A percentile compares a stretch with the other conserved stretches of the same genome.
Conservation (phyloP, 768 basidiomycete species). For the Pleurotus tuber-regium region DNA sequence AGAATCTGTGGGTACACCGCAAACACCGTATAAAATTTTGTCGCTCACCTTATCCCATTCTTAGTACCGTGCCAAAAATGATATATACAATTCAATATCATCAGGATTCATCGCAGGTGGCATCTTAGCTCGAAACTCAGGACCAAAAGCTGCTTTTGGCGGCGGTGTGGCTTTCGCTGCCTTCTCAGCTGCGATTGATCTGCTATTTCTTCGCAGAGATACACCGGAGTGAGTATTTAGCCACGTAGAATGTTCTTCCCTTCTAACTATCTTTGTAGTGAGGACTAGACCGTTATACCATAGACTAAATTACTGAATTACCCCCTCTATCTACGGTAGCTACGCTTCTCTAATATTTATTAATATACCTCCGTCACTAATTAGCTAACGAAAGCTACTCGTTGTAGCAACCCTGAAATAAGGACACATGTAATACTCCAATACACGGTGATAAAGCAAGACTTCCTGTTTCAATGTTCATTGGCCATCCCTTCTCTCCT, state of each 20-base stretch:
- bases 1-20: slow-evolving; percentile 70
- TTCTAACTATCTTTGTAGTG: slow-evolving; percentile 16
- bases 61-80: slow-evolving; percentile 95
- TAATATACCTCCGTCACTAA: no score
- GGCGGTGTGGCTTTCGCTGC: slow-evolving; percentile 92
- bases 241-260: not conserved
- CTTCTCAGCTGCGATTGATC: slow-evolving; percentile 89
- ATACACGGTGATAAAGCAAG: not conserved
- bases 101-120: slow-evolving; percentile 90
- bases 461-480: not conserved
- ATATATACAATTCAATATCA: slow-evolving; percentile 86
- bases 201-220: slow-evolving; percentile 72
- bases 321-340: slow-evolving; percentile 15
- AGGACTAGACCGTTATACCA: slow-evolving; percentile 52
- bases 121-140: slow-evolving; percentile 82
- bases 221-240: slow-evolving; percentile 62
- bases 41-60: not conserved
- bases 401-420: no score
- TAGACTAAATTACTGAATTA: slow-evolving; percentile 24
- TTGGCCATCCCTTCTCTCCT: not conserved
- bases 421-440: no score
- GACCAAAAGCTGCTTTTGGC: slow-evolving; percentile 81
- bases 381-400: no score
- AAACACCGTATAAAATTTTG: not conserved
- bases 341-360: slow-evolving; percentile 1